Base-by-base conservation (phyloP, 2,329 filamentous ascomycete species). In the Davidsoniella neocaledoniae region DNA sequence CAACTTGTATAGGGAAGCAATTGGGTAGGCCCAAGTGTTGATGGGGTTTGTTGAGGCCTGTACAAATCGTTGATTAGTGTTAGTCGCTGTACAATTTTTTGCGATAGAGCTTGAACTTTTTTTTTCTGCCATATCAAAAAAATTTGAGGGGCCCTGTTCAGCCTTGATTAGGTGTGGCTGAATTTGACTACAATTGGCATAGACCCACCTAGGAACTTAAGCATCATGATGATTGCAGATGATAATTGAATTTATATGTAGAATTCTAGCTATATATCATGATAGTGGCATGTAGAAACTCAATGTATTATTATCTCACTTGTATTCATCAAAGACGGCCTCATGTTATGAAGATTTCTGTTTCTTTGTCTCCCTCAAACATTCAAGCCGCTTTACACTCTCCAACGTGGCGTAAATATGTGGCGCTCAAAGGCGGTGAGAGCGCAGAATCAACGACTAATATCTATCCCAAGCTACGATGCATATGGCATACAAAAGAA, bases 131-230 rank as follows among this genome's bases (percentile, higher is more conserved):
- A 40, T 16, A 26, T 17, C 44, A 42, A 49, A 51, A 23, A 23
- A 43, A 43, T 52, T 52, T 52, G 50, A 52, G 46, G 50, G 50
- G 50, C 42, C 50, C 36, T 10, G 50, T 29, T 39, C 36, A 33
- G 21, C 40, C n/a, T 33, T 23, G n/a, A n/a, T 44, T 8, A 17
- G 6, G 16, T 40, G 50, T 52, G 50, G 46, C 46, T 52, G 50
- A 46, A 41, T 10, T 19, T 33, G 29, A 33, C 19, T 23, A 4
- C 9, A 41, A 10, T 7, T 33, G 29, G 8, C 8, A 33, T 33
- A 33, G 29, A 33, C 29, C 29, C 29, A 33, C 29, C 29, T 33
- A 33, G 12, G 9, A 33, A 33, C 29, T 33, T 12, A 9, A 33
- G 29, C 29, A 33, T 29, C 26, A 29, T 29, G 8, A 29, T 33